Conservation (phyloP, 2,329 filamentous ascomycete species). For the Peltaster fructicola region DNA sequence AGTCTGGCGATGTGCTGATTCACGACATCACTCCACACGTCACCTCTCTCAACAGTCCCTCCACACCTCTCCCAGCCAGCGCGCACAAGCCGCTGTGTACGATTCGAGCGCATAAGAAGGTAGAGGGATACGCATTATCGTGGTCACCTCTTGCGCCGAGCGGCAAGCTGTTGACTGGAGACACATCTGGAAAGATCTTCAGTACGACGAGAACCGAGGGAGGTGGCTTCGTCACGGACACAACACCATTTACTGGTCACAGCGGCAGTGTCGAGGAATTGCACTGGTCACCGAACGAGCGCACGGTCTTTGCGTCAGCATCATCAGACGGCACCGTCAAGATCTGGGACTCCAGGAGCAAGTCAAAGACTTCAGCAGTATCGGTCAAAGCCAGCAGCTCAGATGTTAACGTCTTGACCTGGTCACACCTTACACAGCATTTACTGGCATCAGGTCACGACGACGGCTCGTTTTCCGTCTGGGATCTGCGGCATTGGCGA, state of each 20-base stretch:
- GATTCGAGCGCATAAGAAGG: conserved; percentile 69
- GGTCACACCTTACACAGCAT: conserved; percentile 77
- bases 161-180: conserved; percentile 79
- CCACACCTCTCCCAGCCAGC: conserved; percentile 58
- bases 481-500: conserved; percentile 95
- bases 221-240: conserved; percentile 79
- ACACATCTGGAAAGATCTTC: conserved; percentile 81
- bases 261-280: conserved; percentile 77
- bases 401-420: conserved; percentile 93
- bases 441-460: conserved; percentile 85
- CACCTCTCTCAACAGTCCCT: conserved; percentile 74
- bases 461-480: conserved; percentile 85
- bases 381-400: conserved; percentile 66
- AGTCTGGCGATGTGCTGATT: conserved; percentile 74
- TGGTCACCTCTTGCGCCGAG: conserved; percentile 72
- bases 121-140: conserved; percentile 88
- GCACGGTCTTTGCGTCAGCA: conserved; percentile 83
- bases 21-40: conserved; percentile 89
- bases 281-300: conserved; percentile 89
- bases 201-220: conserved; percentile 60
- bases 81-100: conserved; percentile 81
- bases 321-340: conserved; percentile 89
- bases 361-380: conserved; percentile 73
- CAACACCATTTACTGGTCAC: conserved; percentile 68
- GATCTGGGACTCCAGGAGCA: conserved; percentile 87